Conservation (phyloP, 2,329 filamentous ascomycete genomes). For the Neonectria hederae region DNA sequence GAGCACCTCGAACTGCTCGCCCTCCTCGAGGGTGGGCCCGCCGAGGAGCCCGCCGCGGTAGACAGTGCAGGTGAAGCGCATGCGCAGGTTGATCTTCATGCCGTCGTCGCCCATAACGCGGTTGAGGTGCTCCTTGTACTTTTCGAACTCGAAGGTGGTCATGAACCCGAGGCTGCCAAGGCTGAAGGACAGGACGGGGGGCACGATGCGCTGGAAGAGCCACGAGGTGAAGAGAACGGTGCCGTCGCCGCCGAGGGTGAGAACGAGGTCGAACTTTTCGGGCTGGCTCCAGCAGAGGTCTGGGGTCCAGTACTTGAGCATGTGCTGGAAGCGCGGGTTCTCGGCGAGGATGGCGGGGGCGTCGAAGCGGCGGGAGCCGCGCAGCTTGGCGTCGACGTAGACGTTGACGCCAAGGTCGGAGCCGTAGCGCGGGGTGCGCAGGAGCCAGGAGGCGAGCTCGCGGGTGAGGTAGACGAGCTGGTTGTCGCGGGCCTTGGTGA, state of each 20-base stretch:
- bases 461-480: constrained; percentile 88
- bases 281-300: constrained; percentile 94
- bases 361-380: constrained; percentile 87
- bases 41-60: constrained; percentile 73
- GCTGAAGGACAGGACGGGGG: constrained; percentile 85
- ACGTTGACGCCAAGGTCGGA: constrained; percentile 93
- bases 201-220: constrained; percentile 91
- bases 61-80: constrained; percentile 98
- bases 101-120: constrained; percentile 92
- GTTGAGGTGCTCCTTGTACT: constrained; percentile 87
- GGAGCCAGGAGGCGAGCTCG: constrained; percentile 87
- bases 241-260: constrained; percentile 86
- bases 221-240: constrained; percentile 90
- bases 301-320: constrained; percentile 96
- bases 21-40: constrained; percentile 78
- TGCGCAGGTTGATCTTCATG: constrained; percentile 96
- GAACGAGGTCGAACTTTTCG: constrained; percentile 94
- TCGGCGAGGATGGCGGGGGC: constrained; percentile 75
- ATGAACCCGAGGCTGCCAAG: constrained; percentile 88
- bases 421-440: constrained; percentile 89
- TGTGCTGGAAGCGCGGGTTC: constrained; percentile 79
- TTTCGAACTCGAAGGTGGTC: constrained; percentile 86
- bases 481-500: constrained; percentile 97
- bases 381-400: constrained; percentile 96
- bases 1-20: constrained; percentile 96